A percentile compares a stretch with the other conserved stretches of the same genome.
Evolutionary conservation across 176 grass and related monocot species (phyloP).

Genomic region (Stipa capillata): DNA sequence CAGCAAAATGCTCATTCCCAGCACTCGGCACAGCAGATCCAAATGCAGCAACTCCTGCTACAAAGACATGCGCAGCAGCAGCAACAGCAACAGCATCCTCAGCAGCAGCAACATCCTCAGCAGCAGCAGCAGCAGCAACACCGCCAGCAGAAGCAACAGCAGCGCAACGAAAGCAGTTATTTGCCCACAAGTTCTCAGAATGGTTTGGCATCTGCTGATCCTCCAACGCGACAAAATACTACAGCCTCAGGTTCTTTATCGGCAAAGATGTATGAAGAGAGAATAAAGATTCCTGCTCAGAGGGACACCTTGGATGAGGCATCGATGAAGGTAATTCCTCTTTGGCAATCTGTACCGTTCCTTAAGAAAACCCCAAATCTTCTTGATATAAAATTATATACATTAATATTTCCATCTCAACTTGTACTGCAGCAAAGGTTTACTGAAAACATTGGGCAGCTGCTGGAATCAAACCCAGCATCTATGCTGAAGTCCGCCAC

Average conservation of each 20-base stretch:
- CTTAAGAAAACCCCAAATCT: background rate
- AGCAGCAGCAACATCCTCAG: background rate
- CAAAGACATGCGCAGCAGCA: constrained; percentile 35
- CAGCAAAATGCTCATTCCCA: constrained; percentile 29
- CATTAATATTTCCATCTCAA: background rate
- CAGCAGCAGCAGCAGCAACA: constrained; percentile 19
- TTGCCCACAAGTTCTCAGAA: constrained; percentile 35
- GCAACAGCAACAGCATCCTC: constrained; percentile 18
- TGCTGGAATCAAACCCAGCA: constrained; percentile 51
- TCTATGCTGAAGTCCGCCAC: constrained; percentile 40
- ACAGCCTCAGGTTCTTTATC: constrained; percentile 36
- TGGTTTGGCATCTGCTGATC: constrained; percentile 27
- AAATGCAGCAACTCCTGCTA: constrained; percentile 41
- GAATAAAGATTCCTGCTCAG: constrained; percentile 43
- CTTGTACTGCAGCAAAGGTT: constrained; percentile 45
- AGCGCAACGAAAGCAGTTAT: constrained; percentile 26
- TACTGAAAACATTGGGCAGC: constrained; percentile 33
- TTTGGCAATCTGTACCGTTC: background rate
- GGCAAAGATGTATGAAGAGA: constrained; percentile 50
- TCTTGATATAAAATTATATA: background rate
- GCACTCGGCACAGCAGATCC: constrained; percentile 36
- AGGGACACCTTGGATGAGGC: constrained; percentile 41
- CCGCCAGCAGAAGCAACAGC: constrained; percentile 38
- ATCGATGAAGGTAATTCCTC: constrained; percentile 34
- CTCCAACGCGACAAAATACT: constrained; percentile 31